Evolutionary conservation across 495 filamentous ascomycete species (phyloP), one percentile per base, ranked within the genome.

Genomic region (Penicillium lividum): DNA sequence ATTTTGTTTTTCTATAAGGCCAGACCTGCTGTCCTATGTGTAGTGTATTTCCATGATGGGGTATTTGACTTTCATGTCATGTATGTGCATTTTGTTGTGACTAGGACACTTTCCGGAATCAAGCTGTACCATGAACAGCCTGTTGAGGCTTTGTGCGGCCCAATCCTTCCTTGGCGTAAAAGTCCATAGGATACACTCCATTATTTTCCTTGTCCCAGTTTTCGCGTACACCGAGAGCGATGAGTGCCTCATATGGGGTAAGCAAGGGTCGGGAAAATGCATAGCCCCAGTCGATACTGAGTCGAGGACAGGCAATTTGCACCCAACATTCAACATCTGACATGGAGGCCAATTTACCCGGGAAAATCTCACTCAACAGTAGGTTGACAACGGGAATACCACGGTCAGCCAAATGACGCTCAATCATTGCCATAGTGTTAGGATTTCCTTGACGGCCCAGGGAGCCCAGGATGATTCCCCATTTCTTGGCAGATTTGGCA

Each of bases 241-340:
- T 86, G 50, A 97, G 79, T 28, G 94, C 94, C 74, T 98, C 94
- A 61, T 98, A 97, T 11, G 94, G 93, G 47, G 92, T 98, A 67
- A 98, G 68, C 60, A 98, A 67, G 33, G 94, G 94, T 33, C 89
- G 78, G 5, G 89, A 80, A 72, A 98, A 98, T 13, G 95, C 94
- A 77, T 98, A 98, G 0, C 94, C 94, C 94, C 94, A 98, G 76
- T 98, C 94, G 58, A 98, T 98, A 70, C 92, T 96, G 66, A 98
- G 66, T 29, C 94, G 74, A 7, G 94, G 94, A 78, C 94, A 98
- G 8, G 94, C 94, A 43, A 98, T 90, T 73, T 98, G 94, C 34
- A 98, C 93, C 94, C 94, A 98, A 58, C 90, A 93, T 62, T 96
- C 94, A 6, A 98, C 89, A 68, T 98, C 93, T 28, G 68, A 64